Conservation (phyloP, 139 green algal genomes). For the Tetradesmus lagerheimii region DNA sequence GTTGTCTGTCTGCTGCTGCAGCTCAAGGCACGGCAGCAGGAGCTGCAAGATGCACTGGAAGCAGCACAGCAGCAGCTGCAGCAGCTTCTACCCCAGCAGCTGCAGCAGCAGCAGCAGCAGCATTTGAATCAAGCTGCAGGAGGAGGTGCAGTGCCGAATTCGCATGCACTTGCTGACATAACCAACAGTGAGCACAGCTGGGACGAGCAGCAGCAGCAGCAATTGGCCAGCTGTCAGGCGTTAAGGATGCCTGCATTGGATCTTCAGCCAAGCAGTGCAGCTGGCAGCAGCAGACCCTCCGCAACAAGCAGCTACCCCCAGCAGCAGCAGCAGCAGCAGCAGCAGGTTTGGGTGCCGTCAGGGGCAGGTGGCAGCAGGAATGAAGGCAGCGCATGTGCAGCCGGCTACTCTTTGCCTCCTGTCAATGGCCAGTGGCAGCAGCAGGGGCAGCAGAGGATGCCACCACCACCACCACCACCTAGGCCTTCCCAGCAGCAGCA, state of each 20-base stretch:
- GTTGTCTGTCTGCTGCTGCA: neutral
- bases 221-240: neutral
- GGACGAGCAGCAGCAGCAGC: slow-evolving; percentile 19
- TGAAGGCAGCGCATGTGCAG: neutral
- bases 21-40: neutral
- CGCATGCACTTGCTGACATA: slow-evolving; percentile 23
- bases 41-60: neutral
- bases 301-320: neutral
- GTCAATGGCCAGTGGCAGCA: neutral
- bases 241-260: neutral
- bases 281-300: neutral
- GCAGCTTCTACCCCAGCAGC: neutral
- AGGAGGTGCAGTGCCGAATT: neutral
- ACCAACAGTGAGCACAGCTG: slow-evolving; percentile 12
- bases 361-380: neutral
- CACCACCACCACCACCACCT: neutral
- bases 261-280: neutral
- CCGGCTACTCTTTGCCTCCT: neutral
- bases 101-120: slow-evolving; percentile 26
- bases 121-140: neutral
- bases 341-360: neutral
- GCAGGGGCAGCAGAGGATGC: neutral
- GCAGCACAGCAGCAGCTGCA: slow-evolving; percentile 18
- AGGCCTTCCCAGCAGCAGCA: neutral
- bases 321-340: slow-evolving; percentile 12